phyloP scores from a whole-genome alignment of 2,329 filamentous ascomycete genomes.

The Stemphylium lycopersici region DNA sequence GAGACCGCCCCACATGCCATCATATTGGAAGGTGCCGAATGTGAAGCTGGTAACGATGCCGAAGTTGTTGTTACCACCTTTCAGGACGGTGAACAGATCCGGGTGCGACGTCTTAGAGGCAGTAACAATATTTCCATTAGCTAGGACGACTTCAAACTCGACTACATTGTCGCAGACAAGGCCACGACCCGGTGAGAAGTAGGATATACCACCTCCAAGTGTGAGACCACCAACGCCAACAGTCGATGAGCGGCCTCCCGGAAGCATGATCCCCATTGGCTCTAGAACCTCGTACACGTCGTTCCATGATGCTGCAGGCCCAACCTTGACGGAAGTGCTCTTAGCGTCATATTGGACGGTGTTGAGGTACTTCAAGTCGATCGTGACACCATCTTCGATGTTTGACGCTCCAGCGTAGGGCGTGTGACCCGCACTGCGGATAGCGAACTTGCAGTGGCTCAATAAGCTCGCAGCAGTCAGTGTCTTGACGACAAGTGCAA shows the following conservation, averaged over 20 bases:
- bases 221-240: conserved; percentile 37
- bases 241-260: conserved; percentile 31
- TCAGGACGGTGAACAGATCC: conserved; percentile 42
- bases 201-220: conserved; percentile 38
- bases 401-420: conserved; percentile 34
- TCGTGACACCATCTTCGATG: conserved; percentile 36
- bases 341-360: conserved; percentile 22
- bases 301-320: conserved; percentile 34
- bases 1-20: conserved; percentile 47
- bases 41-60: conserved; percentile 42
- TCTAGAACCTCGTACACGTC: conserved; percentile 34
- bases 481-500: conserved; percentile 25
- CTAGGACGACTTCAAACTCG: conserved; percentile 43
- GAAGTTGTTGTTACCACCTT: conserved; percentile 45
- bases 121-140: conserved; percentile 35
- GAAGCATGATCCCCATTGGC: conserved; percentile 26
- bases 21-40: conserved; percentile 30
- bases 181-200: conserved; percentile 36
- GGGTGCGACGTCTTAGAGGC: conserved; percentile 25
- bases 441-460: conserved; percentile 27
- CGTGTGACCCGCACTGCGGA: conserved; percentile 35
- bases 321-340: conserved; percentile 25
- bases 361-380: conserved; percentile 34
- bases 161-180: conserved; percentile 41
- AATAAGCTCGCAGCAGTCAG: conserved; percentile 7